Base-by-base conservation (phyloP, 1,284 basidiomycete species). In the Fistulina hepatica region DNA sequence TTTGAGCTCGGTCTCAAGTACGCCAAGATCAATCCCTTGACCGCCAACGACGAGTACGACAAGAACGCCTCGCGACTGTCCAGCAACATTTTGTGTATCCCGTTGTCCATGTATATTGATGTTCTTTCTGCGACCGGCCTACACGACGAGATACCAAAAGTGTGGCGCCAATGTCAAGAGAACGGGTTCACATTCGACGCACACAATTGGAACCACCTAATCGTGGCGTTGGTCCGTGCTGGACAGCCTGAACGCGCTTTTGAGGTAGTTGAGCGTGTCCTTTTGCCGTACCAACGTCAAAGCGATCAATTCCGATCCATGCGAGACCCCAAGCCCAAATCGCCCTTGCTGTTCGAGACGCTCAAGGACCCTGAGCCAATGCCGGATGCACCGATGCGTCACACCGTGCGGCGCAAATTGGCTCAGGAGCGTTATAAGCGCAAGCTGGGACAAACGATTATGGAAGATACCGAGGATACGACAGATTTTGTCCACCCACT, bases 161-260 rank as follows among this genome's bases (percentile, higher is more conserved):
- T 73, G 0, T 97, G 94, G 93, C 59, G 65, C 12, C 54, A 63
- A 21, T 71, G 88, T 33, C 70, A 74, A 44, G 47, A 60, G 5
- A 57, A 67, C n/a, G 88, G 89, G 2, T 85, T 94, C 48, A 69
- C 69, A 3, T 91, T 93, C 52, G 90, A 97, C 54, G 72, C 85
- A 9, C 78, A 84, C 49, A 97, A 97, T 58, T 98, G 90, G 84
- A 97, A 97, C 54, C 79, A 89, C 51, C 67, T 94, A 17, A 72
- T 69, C 17, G 64, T 80, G 3, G 83, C 81, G 10, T 70, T 94
- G 22, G 67, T 90, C 21, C 74, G 81, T 22, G 84, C 81, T 0
- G 91, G 84, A 13, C 75, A 94, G 50, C 56, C 79, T 6, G 75
- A 81, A 45, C 81, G 81, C 33, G 91, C 89, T 3, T 88, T 94